Conservation (phyloP, 108 stramenopile genomes). For the Bacterosira constricta region DNA sequence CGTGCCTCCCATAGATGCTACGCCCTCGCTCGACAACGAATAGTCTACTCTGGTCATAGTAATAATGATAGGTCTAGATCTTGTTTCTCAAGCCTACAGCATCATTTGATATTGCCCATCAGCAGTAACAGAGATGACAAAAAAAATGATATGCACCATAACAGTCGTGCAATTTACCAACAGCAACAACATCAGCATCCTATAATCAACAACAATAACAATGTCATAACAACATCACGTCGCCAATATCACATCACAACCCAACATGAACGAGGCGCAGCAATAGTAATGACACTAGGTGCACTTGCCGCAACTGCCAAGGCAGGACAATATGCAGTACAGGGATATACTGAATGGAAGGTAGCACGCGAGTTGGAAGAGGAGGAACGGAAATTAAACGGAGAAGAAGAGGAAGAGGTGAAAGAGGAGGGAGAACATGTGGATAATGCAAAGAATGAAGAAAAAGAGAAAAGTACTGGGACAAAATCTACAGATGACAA, state of each 20-base stretch:
- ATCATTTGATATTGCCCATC: no score
- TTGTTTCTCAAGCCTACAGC: no score
- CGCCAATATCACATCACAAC: slow-evolving; percentile 52
- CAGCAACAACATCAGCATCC: no score
- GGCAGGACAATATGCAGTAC: slow-evolving; percentile 72
- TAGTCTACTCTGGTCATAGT: no score
- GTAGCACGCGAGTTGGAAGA: slow-evolving; percentile 43
- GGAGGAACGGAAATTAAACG: slow-evolving; percentile 35
- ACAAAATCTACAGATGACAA: no score
- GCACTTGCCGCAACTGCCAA: slow-evolving; percentile 75
- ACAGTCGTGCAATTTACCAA: no score
- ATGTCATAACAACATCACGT: neutral
- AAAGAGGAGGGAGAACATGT: neutral
- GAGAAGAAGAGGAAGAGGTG: neutral
- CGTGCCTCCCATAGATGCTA: no score
- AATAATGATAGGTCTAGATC: no score
- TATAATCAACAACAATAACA: neutral
- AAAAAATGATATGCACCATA: no score
- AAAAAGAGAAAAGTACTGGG: neutral
- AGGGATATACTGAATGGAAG: slow-evolving; percentile 77
- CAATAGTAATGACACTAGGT: slow-evolving; percentile 69
- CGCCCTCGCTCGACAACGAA: no score
- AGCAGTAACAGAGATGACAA: no score
- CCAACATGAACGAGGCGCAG: slow-evolving; percentile 47
- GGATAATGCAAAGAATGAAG: slow-evolving; percentile 3